Evolutionary conservation across 202 grass and related monocot species (phyloP), one percentile per base, ranked within the genome.

Genomic region (Digitaria exilis): DNA sequence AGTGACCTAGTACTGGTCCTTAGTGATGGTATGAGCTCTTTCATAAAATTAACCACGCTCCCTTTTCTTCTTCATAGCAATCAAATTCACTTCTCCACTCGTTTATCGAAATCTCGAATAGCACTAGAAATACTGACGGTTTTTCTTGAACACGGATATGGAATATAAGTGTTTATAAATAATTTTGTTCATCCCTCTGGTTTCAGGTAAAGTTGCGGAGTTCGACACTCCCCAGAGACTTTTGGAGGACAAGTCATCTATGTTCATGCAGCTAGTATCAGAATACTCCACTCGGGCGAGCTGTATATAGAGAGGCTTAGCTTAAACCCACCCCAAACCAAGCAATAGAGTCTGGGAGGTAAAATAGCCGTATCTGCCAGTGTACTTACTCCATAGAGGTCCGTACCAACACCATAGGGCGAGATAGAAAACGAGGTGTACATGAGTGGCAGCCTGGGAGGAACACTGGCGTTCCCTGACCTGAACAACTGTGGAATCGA

Each of bases 1-100:
- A 99, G 96, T 70, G 96, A 99, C 82, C 85, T 96, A 55, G 93
- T 99, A 60, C 80, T 99, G 85, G 93, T 99, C 31, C 93, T 99
- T 21, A 94, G 93, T 14, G 96, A 96, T 64, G 96, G 96, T 99
- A 89, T 19, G 73, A 49, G 6, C 44, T 50, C 29, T 61, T 77
- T 45, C 17, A 61, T 48, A 15, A 30, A 39, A 75, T 86, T 35
- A 57, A 75, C 54, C 78, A 48, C 32, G 5, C 26, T 7, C 12
- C 41, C 43, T 65, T 61, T 65, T 52, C 12, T 26, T 22, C 19
- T 70, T 68, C 15, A 4, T 49, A 74, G 41, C 41, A 41, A 79
- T 39, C 28, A 11, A 29, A 34, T 34, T 21, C 44, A 25, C 18
- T 51, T 45, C 13, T 52, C 56, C 2, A 34, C 18, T 30, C 21